Conservation (phyloP, 495 filamentous ascomycete species). For the Hypoxylon perforatum region DNA sequence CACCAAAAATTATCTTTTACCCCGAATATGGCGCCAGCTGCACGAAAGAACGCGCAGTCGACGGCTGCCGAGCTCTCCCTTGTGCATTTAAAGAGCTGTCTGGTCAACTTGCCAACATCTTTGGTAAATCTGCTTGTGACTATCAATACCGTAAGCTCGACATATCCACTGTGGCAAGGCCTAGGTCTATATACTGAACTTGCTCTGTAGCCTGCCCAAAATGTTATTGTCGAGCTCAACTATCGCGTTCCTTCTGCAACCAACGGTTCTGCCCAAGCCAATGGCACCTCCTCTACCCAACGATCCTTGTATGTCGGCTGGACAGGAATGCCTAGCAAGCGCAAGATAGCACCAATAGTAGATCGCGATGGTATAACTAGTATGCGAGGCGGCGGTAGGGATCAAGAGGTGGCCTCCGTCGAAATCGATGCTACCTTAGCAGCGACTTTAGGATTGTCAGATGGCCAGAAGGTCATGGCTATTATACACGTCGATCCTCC, state of each 20-base stretch:
- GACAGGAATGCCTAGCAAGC: constrained; percentile 96
- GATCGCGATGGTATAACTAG: constrained; percentile 76
- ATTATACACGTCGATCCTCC: constrained; percentile 88
- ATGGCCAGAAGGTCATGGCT: constrained; percentile 82
- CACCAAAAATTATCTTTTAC: constrained; percentile 29
- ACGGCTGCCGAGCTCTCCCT: constrained; percentile 81
- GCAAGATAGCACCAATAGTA: constrained; percentile 76
- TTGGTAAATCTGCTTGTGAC: constrained; percentile 84
- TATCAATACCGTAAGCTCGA: constrained; percentile 79
- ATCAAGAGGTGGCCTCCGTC: constrained; percentile 78
- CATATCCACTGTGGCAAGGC: background rate
- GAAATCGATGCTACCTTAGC: constrained; percentile 93
- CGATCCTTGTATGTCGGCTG: constrained; percentile 88
- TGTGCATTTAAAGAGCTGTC: constrained; percentile 87
- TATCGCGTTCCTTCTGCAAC: constrained; percentile 61
- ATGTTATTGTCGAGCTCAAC: constrained; percentile 92
- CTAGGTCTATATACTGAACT: constrained; percentile 23
- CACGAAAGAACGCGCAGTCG: constrained; percentile 69
- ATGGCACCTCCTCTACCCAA: constrained; percentile 56
- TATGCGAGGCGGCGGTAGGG: constrained; percentile 63
- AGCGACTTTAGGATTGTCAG: constrained; percentile 78
- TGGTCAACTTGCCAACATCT: constrained; percentile 91
- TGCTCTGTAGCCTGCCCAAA: constrained; percentile 77
- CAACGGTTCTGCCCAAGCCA: constrained; percentile 47
- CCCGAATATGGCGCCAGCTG: constrained; percentile 63